Conservation (phyloP, 2,329 filamentous ascomycete genomes). For the Didymellaceae sp. region DNA sequence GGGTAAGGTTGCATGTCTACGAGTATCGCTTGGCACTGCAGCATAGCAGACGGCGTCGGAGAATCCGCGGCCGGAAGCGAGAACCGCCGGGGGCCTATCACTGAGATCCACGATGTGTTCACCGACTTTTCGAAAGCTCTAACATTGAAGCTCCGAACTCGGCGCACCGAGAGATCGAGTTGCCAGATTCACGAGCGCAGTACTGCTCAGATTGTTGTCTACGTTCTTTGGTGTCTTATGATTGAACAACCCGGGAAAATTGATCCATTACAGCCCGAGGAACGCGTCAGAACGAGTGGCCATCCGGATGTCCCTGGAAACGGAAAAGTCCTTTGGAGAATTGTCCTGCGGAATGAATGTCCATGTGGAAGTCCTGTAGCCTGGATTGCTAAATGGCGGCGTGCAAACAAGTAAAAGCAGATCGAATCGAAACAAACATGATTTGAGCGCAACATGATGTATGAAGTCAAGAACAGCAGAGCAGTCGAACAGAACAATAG, state of each 20-base stretch:
- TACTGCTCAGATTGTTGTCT: conserved; percentile 17
- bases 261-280: conserved; percentile 8
- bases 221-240: conserved; percentile 4
- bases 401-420: no score
- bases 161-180: conserved; percentile 29
- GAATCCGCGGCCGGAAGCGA: conserved; percentile 26
- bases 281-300: conserved; percentile 27
- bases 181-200: conserved; percentile 40
- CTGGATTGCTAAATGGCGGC: conserved; percentile 42
- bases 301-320: conserved; percentile 26
- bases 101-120: conserved; percentile 24
- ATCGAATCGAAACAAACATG: conserved; percentile 41
- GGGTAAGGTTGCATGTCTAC: conserved; percentile 26
- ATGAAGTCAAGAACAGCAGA: conserved; percentile 25
- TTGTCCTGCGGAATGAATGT: conserved; percentile 29
- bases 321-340: conserved; percentile 20
- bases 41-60: conserved; percentile 19
- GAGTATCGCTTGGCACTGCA: conserved; percentile 26
- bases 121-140: conserved; percentile 38
- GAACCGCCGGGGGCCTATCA: conserved; percentile 26
- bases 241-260: neutral
- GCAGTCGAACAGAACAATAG: conserved; percentile 31
- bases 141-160: conserved; percentile 36
- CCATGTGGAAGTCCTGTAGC: conserved; percentile 30
- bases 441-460: conserved; percentile 33